phyloP scores from a whole-genome alignment of 768 basidiomycete species.

The Psilocybe sp. region DNA sequence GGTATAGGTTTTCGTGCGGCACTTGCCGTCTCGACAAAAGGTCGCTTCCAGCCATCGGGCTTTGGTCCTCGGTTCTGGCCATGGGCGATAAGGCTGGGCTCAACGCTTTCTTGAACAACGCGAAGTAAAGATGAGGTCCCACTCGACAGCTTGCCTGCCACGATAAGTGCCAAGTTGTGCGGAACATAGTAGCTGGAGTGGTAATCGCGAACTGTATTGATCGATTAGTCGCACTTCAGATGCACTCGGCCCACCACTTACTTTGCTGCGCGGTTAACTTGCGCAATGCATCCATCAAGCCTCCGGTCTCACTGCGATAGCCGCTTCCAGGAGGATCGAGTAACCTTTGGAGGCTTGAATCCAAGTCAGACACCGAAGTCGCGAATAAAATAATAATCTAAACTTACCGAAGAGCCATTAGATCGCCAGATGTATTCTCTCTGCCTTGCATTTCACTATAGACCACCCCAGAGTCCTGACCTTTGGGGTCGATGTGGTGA shows the following conservation, averaged over 20 bases:
- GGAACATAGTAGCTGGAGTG: slow-evolving; percentile 90
- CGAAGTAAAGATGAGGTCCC: slow-evolving; percentile 74
- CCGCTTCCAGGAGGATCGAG: slow-evolving; percentile 80
- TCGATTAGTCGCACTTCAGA: slow-evolving; percentile 5
- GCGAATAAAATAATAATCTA: slow-evolving; percentile 1
- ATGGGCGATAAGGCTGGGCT: slow-evolving; percentile 78
- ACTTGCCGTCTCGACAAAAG: slow-evolving; percentile 87
- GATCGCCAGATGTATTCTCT: slow-evolving; percentile 87
- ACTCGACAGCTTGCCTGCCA: slow-evolving; percentile 80
- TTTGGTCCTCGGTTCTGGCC: slow-evolving; percentile 65
- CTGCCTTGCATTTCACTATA: slow-evolving; percentile 97
- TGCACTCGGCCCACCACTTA: slow-evolving; percentile 28
- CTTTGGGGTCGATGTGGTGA: slow-evolving; percentile 91
- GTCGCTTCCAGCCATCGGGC: slow-evolving; percentile 87
- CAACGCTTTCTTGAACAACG: slow-evolving; percentile 79
- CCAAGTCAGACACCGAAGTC: neutral
- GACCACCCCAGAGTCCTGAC: slow-evolving; percentile 92
- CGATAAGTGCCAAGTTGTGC: slow-evolving; percentile 87
- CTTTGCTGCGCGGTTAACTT: slow-evolving; percentile 87
- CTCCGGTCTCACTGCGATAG: slow-evolving; percentile 96
- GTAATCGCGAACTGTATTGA: slow-evolving; percentile 73
- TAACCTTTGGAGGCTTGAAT: slow-evolving; percentile 67
- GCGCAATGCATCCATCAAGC: slow-evolving; percentile 88
- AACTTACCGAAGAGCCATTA: slow-evolving; percentile 82
- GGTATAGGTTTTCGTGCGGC: slow-evolving; percentile 52